A percentile compares a stretch with the other conserved stretches of the same genome.
phyloP scores from a whole-genome alignment of 1,139 yeast genomes.

The Saccharomyces pastorianus region DNA sequence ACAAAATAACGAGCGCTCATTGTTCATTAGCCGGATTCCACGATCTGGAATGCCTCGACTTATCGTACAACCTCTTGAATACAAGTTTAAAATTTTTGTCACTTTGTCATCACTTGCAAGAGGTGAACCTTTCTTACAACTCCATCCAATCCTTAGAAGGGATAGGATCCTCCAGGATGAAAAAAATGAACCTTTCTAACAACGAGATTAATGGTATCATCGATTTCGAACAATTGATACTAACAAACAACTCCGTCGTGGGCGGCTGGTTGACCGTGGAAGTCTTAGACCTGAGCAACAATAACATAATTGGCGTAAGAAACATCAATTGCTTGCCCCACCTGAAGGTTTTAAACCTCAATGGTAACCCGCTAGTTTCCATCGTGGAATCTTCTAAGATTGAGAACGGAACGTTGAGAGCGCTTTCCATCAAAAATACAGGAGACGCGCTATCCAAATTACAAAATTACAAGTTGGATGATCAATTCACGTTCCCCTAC shows the following conservation, averaged over 20 bases:
- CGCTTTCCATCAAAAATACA: not conserved
- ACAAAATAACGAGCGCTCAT: conserved; percentile 16
- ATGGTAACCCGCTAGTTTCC: conserved; percentile 20
- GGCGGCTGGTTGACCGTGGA: conserved; percentile 20
- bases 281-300: conserved; percentile 20
- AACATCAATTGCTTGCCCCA: conserved; percentile 14
- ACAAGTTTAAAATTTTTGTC: conserved; percentile 15
- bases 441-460: not conserved
- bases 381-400: not conserved
- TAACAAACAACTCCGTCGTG: conserved; percentile 4
- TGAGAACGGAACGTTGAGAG: not conserved
- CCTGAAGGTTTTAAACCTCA: conserved; percentile 17
- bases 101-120: conserved; percentile 14
- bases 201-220: conserved; percentile 22
- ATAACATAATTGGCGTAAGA: conserved; percentile 16
- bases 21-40: conserved; percentile 13
- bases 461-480: not conserved
- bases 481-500: conserved; percentile 1
- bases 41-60: conserved; percentile 21
- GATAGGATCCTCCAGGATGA: conserved; percentile 9
- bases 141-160: conserved; percentile 18
- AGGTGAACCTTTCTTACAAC: conserved; percentile 22
- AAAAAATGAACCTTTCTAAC: conserved; percentile 16
- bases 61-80: conserved; percentile 17
- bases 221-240: conserved; percentile 11